A percentile compares a stretch with the other conserved stretches of the same genome.
Evolutionary conservation across 1,284 basidiomycete species (phyloP).

Genomic region (Marasmius sp.): DNA sequence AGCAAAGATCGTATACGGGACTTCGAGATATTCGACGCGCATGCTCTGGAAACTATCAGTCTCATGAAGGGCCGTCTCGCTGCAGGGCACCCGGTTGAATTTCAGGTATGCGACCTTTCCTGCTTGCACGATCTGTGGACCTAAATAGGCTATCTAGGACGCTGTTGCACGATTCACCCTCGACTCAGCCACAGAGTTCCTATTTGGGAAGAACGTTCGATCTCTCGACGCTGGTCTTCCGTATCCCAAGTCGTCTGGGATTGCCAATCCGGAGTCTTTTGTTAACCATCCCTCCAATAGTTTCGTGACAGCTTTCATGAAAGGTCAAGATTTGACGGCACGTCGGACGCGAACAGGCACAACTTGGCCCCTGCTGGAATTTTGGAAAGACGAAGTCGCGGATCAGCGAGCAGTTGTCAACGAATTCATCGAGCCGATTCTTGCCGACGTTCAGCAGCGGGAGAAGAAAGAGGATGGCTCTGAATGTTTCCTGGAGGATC

Average conservation of each 20-base stretch:
- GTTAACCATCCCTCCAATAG: constrained; percentile 28
- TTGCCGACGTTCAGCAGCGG: constrained; percentile 33
- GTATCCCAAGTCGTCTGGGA: constrained; percentile 29
- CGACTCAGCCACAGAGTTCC: constrained; percentile 42
- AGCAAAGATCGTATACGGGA: constrained; percentile 49
- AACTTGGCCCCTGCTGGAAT: constrained; percentile 42
- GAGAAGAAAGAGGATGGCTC: constrained; percentile 15
- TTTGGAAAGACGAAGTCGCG: constrained; percentile 36
- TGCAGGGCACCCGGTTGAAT: constrained; percentile 48
- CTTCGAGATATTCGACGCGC: constrained; percentile 50
- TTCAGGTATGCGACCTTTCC: constrained; percentile 36
- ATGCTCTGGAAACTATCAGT: constrained; percentile 36
- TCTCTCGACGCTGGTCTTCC: constrained; percentile 34
- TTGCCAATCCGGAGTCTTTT: constrained; percentile 16
- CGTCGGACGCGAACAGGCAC: constrained; percentile 27
- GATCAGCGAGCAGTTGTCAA: constrained; percentile 33
- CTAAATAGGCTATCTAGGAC: constrained; percentile 27
- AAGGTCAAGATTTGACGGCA: constrained; percentile 33
- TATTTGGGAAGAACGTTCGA: constrained; percentile 33
- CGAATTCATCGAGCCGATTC: constrained; percentile 42
- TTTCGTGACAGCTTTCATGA: constrained; percentile 39
- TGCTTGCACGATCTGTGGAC: neutral
- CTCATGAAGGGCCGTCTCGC: constrained; percentile 35
- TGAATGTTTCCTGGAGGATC: constrained; percentile 39
- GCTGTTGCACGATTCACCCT: constrained; percentile 42